Percentiles rank a stretch among this genome's conserved stretches.
phyloP scores from a whole-genome alignment of 495 filamentous ascomycete species.

The Penicillium lividum region DNA sequence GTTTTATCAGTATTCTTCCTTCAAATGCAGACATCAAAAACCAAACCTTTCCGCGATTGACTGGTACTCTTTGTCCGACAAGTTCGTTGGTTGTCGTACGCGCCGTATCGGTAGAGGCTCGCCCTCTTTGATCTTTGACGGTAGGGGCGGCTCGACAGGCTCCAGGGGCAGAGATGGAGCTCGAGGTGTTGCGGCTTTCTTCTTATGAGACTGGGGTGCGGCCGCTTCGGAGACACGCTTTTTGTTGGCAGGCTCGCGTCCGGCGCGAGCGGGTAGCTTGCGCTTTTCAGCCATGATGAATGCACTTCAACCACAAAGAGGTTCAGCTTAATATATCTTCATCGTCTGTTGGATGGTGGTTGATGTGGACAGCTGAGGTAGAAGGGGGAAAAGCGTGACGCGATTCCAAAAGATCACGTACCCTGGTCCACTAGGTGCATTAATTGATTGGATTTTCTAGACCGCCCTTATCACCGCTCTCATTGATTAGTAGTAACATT shows the following conservation, averaged over 20 bases:
- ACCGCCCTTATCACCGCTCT: not conserved
- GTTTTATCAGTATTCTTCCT: slow-evolving; percentile 14
- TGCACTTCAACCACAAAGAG: slow-evolving; percentile 4
- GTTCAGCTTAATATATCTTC: not conserved
- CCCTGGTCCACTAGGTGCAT: too few species aligned
- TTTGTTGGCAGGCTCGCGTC: slow-evolving; percentile 50
- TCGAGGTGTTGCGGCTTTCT: slow-evolving; percentile 43
- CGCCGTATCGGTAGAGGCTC: slow-evolving; percentile 75
- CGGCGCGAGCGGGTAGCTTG: slow-evolving; percentile 44
- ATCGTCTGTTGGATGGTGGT: slow-evolving; percentile 11
- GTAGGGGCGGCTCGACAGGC: slow-evolving; percentile 55
- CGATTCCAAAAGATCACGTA: slow-evolving; percentile 10
- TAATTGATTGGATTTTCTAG: not conserved
- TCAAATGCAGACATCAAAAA: slow-evolving; percentile 7
- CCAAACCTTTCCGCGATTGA: slow-evolving; percentile 78
- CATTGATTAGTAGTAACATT: too few species aligned
- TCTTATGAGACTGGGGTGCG: slow-evolving; percentile 34
- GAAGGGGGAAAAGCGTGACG: slow-evolving; percentile 30
- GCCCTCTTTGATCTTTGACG: slow-evolving; percentile 63
- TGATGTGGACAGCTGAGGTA: slow-evolving; percentile 8
- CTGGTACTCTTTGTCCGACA: slow-evolving; percentile 73
- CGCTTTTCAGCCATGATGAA: slow-evolving; percentile 49
- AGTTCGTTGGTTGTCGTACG: slow-evolving; percentile 62
- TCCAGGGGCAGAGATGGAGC: slow-evolving; percentile 32
- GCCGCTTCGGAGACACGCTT: slow-evolving; percentile 47